A percentile compares a stretch with the other conserved stretches of the same genome.
Conservation (phyloP, 345 rosid species). For the Salix viminalis region DNA sequence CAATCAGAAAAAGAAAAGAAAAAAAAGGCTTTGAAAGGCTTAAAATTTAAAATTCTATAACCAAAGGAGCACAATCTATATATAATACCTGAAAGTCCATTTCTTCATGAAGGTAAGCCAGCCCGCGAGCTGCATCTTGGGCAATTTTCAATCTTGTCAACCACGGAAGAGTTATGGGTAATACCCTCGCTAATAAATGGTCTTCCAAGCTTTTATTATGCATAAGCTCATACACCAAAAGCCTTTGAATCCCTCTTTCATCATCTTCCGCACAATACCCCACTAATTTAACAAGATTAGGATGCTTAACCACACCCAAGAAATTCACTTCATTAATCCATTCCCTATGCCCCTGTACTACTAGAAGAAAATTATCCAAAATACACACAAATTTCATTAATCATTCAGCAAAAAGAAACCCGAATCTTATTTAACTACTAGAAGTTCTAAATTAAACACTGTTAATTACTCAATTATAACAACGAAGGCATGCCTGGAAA, state of each 20-base stretch:
- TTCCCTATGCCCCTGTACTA: constrained; percentile 93
- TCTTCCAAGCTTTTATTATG: constrained; percentile 84
- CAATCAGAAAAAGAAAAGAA: neutral
- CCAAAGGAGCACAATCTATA: neutral
- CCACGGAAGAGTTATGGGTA: constrained; percentile 58
- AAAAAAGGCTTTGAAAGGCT: neutral
- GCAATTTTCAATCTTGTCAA: constrained; percentile 67
- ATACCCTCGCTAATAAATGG: constrained; percentile 54
- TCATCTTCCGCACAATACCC: constrained; percentile 95
- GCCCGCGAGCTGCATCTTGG: constrained; percentile 88
- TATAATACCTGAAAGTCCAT: constrained; percentile 81
- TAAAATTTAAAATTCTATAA: neutral
- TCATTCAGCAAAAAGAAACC: neutral
- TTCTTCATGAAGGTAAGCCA: constrained; percentile 93
- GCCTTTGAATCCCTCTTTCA: constrained; percentile 89
- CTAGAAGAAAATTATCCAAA: constrained; percentile 37
- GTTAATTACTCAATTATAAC: neutral
- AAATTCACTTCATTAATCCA: constrained; percentile 96
- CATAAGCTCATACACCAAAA: constrained; percentile 88
- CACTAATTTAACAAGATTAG: constrained; percentile 82
- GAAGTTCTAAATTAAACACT: neutral
- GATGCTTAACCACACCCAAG: constrained; percentile 86
- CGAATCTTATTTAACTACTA: neutral
- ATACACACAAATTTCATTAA: neutral
- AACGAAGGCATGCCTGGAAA: constrained; percentile 70